Evolutionary conservation across 345 rosid species (phyloP), one percentile per base, ranked within the genome.

Genomic region (Eucalyptus virginea): DNA sequence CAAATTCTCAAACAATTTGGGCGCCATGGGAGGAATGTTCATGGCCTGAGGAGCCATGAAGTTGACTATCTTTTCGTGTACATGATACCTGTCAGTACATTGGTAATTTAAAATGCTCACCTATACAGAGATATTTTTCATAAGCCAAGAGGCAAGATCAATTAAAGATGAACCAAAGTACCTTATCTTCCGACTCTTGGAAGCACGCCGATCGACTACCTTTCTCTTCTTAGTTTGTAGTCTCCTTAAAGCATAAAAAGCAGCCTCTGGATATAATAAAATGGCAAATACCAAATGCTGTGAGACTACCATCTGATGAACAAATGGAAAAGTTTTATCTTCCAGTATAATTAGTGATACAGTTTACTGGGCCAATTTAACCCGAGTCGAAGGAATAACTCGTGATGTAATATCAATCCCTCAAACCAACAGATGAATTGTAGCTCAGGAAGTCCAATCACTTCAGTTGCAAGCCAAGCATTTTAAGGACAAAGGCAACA

Each of bases 121-220:
- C 49, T 9, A 42, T 72, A 19, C 81, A 37, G 15, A 72, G 26
- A 77, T 77, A 77, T 11, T 37, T 77, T 77, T 24, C 83, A 77
- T 37, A 37, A 86, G 47, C n/a, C 56, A 32, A 86, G 17, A 34
- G 32, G 50, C 50, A 26, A 15, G 1, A n/a, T 18, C 32, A 17
- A 49, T 28, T 17, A 6, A 30, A 45, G 14, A 56, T 56, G 65
- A 10, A 19, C 65, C 54, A 44, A 34, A 56, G 87, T 83, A 95
- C 98, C 98, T 96, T 90, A 97, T 97, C 94, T 96, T 98, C 77
- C 98, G 94, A 91, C 97, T 93, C 94, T 98, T 97, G 12, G 99
- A 98, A 87, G 99, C 99, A 40, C 96, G 94, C 48, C 97, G 93
- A 91, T 98, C 99, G 86, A 98, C 98, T 28, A 95, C 50, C 92